These are phyloP conservation scores for Magnolia officinalis DNA, from an alignment of 164 flowering plant genomes.

Conservation along the genomic window DNA sequence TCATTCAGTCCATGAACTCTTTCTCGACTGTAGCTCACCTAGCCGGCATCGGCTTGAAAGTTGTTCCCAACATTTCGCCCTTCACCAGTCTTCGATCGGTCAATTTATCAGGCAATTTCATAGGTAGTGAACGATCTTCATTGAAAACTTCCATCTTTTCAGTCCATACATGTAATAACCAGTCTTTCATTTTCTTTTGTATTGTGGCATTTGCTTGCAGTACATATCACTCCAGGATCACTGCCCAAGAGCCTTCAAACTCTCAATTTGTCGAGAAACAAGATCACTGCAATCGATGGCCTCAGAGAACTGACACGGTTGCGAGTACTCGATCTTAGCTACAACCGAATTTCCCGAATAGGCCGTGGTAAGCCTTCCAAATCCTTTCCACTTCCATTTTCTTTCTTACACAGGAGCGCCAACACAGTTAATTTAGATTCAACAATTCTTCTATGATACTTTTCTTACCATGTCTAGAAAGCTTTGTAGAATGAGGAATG, in stretches of 20 bases:
- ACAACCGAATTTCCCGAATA: slow-evolving; percentile 74
- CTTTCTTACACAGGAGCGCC: background rate
- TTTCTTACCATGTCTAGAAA: too few species aligned
- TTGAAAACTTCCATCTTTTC: background rate
- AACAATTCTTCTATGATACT: too few species aligned
- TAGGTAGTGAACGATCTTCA: slow-evolving; percentile 44
- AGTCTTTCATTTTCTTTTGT: background rate
- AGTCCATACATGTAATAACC: background rate
- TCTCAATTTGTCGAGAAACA: slow-evolving; percentile 84
- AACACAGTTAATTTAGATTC: too few species aligned
- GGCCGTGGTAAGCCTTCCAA: slow-evolving; percentile 57
- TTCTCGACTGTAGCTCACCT: slow-evolving; percentile 80
- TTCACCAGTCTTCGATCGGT: slow-evolving; percentile 70
- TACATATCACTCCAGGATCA: slow-evolving; percentile 68
- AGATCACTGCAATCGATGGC: slow-evolving; percentile 76
- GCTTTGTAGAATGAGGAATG: too few species aligned
- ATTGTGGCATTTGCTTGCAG: slow-evolving; percentile 41
- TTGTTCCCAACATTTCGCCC: slow-evolving; percentile 55
- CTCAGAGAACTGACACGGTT: slow-evolving; percentile 73
- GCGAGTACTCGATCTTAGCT: slow-evolving; percentile 74
- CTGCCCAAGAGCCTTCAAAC: slow-evolving; percentile 86
- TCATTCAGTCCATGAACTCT: slow-evolving; percentile 68
- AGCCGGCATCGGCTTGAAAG: slow-evolving; percentile 63
- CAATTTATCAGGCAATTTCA: slow-evolving; percentile 73
- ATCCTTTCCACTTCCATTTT: background rate